Evolutionary conservation across 2,329 filamentous ascomycete species (phyloP).

Genomic region (Trichoderma endophyticum): DNA sequence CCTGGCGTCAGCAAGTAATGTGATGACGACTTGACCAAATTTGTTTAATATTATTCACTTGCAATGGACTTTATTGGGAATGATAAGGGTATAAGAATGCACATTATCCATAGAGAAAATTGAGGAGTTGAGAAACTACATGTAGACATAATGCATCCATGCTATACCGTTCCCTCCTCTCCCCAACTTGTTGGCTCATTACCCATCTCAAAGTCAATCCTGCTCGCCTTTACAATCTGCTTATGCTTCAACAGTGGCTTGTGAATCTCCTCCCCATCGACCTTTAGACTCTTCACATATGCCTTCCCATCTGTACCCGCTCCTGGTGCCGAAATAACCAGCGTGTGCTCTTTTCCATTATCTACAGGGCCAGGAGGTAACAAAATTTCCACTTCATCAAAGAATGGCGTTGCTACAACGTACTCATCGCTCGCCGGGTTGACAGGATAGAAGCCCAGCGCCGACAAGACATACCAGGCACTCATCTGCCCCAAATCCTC

Average conservation of each 20-base stretch:
- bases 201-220: conserved; percentile 46
- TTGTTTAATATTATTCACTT: too few relatives aligned
- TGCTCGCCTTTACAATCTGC: conserved; percentile 38
- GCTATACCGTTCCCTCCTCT: conserved; percentile 9
- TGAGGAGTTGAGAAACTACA: not conserved
- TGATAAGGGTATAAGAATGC: not conserved
- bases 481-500: conserved; percentile 51
- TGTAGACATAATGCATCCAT: not conserved
- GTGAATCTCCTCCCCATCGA: conserved; percentile 37
- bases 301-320: conserved; percentile 35
- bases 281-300: conserved; percentile 39
- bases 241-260: conserved; percentile 38
- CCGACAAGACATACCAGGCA: conserved; percentile 47
- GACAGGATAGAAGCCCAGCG: conserved; percentile 46
- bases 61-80: rapidly evolving
- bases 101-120: not conserved
- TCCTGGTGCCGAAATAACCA: conserved; percentile 41
- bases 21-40: rapidly evolving
- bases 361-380: conserved; percentile 31
- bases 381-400: conserved; percentile 41
- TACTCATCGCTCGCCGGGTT: conserved; percentile 45
- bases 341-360: conserved; percentile 20
- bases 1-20: not conserved
- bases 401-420: conserved; percentile 44
- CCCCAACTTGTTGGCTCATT: conserved; percentile 31